Conservation (phyloP, 345 rosid species). For the Ricinus communis region DNA sequence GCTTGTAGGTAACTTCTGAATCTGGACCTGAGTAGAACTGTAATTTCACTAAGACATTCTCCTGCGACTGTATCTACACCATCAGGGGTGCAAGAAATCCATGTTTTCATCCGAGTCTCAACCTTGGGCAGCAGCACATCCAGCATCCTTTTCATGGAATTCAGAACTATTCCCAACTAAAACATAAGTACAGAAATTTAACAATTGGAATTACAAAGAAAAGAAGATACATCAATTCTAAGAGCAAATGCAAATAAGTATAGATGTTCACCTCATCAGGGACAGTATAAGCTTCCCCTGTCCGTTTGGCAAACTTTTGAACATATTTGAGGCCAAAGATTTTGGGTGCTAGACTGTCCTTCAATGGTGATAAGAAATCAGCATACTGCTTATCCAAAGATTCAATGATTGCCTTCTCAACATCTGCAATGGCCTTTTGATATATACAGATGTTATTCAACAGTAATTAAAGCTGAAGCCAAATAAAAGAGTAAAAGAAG, state of each 20-base stretch:
- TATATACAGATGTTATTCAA: neutral
- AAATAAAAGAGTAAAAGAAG: neutral
- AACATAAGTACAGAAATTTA: slow-evolving; percentile 1
- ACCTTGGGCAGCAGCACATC: slow-evolving; percentile 26
- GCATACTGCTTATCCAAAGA: slow-evolving; percentile 29
- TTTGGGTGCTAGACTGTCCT: slow-evolving; percentile 24
- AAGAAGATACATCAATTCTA: neutral
- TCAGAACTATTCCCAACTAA: slow-evolving; percentile 30
- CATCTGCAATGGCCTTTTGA: slow-evolving; percentile 30
- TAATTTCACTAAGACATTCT: slow-evolving; percentile 29
- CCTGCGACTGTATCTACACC: slow-evolving; percentile 21
- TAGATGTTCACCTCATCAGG: slow-evolving; percentile 24
- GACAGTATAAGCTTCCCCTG: slow-evolving; percentile 26
- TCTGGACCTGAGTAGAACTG: slow-evolving; percentile 30
- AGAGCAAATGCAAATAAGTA: neutral
- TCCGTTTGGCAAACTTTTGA: slow-evolving; percentile 24
- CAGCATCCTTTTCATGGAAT: slow-evolving; percentile 32
- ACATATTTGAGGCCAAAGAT: slow-evolving; percentile 32
- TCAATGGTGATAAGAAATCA: slow-evolving; percentile 25
- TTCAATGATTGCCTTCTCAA: slow-evolving; percentile 33
- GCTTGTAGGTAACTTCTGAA: slow-evolving; percentile 33
- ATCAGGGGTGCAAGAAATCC: slow-evolving; percentile 20
- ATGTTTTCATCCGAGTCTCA: slow-evolving; percentile 20
- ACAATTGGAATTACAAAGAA: neutral
- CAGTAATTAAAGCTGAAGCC: neutral